A percentile compares a stretch with the other conserved stretches of the same genome.
Evolutionary conservation across 192 early-diverging fungal genomes (phyloP).

Genomic region (Spinellus fusiger): DNA sequence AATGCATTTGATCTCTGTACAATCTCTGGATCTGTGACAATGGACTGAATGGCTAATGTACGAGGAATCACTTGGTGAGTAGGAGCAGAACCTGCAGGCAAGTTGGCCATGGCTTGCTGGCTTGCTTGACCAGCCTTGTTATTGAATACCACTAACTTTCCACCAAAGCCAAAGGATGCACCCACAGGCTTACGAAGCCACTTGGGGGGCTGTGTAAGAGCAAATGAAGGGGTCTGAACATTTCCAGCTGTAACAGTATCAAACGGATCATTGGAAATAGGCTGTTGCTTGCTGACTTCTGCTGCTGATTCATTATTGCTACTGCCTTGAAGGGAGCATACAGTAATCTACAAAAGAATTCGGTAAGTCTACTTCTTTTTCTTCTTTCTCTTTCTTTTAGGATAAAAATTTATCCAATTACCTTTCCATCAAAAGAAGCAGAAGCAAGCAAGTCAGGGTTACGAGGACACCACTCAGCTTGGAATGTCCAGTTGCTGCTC

Average conservation of each 20-base stretch:
- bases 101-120: conserved; percentile 13
- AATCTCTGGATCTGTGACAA: conserved; percentile 72
- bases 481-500: conserved; percentile 91
- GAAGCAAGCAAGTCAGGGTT: conserved; percentile 90
- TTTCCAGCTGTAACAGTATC: conserved; percentile 42
- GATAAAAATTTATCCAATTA: conserved; percentile 13
- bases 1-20: conserved; percentile 65
- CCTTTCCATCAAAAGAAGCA: conserved; percentile 90
- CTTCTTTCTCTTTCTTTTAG: background rate
- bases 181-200: conserved; percentile 90
- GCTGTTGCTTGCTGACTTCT: conserved; percentile 13
- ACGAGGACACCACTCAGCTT: conserved; percentile 90
- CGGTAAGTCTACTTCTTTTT: background rate
- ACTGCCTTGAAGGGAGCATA: conserved; percentile 71
- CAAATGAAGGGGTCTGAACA: conserved; percentile 54
- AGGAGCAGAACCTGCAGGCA: conserved; percentile 35
- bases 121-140: conserved; percentile 39
- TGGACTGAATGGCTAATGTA: conserved; percentile 53
- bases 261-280: conserved; percentile 77
- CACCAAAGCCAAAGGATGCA: conserved; percentile 85
- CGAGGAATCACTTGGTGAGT: conserved; percentile 26
- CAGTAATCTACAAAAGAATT: conserved; percentile 44
- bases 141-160: conserved; percentile 77
- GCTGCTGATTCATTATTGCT: conserved; percentile 28
- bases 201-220: conserved; percentile 83